Evolutionary conservation across 139 green algal genomes (phyloP), one percentile per base, ranked within the genome.

Genomic region (Monoraphidium neglectum): DNA sequence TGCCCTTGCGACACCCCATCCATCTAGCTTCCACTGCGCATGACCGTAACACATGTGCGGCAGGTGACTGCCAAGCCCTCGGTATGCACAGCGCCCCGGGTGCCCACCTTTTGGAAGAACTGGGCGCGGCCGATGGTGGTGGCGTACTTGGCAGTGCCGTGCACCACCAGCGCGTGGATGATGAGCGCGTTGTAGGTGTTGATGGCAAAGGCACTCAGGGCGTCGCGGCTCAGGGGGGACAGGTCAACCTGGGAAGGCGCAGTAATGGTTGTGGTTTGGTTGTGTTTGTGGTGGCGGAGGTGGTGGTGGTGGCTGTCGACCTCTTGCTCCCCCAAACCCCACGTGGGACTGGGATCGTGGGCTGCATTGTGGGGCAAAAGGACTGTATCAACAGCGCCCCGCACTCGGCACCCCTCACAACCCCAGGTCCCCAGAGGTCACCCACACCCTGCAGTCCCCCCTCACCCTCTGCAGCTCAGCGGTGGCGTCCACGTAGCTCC

Each of bases 131-230:
- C 63, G 13, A 35, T 32, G 32, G 82, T 60, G 35, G 72, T 73
- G 35, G 76, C 86, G 68, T 70, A 65, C 28, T 51, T 21, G 37
- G 68, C 32, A 8, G 66, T n/a, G 37, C 75, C 75, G 54, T 80
- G 56, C 69, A 84, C 88, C 36, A 90, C 88, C 30, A 86, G 87
- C 1, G 84, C 86, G 64, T 98, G 94, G 26, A 98, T 78, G 33
- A 98, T 86, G 49, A 98, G 83, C 3, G 86, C 83, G 78, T 98
- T 98, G 89, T 98, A 98, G 26, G 91, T 74, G 84, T 98, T 98
- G 86, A 98, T 94, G 74, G 87, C 96, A 77, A 98, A 95, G 4
- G 89, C 89, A n/a, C 89, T 93, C 3, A 87, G 86, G 79, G 94
- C 85, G 6, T 90, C 70, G 0, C 78, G 68, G 46, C 43, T 77